Evolutionary conservation across 495 filamentous ascomycete species (phyloP).

Genomic region (Terfezia boudieri): DNA sequence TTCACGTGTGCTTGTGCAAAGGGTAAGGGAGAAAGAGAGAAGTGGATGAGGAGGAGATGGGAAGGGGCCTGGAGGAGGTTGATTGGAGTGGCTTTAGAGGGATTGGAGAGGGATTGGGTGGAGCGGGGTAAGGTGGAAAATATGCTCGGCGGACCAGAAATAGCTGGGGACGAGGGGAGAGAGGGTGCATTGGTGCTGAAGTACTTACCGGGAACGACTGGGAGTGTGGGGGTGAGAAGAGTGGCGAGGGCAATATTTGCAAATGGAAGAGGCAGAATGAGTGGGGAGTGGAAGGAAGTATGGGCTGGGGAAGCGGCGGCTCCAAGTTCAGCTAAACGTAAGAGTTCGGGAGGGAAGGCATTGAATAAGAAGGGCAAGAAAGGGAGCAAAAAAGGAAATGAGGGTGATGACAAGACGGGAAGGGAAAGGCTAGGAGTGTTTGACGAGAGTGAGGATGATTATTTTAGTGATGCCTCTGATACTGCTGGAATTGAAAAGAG

Average conservation of each 20-base stretch:
- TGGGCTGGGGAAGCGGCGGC: conserved; percentile 41
- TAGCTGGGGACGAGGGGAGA: conserved; percentile 3
- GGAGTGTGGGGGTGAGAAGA: conserved; percentile 25
- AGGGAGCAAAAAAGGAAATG: conserved; percentile 21
- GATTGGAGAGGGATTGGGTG: conserved; percentile 52
- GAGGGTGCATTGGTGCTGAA: conserved; percentile 27
- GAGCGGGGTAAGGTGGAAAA: conserved; percentile 31
- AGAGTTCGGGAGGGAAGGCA: no score
- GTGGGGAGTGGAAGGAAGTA: conserved; percentile 36
- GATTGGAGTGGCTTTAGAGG: conserved; percentile 58
- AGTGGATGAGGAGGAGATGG: neutral
- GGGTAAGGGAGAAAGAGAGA: conserved; percentile 22
- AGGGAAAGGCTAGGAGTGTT: conserved; percentile 22
- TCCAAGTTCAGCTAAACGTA: conserved; percentile 27
- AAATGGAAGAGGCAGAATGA: conserved; percentile 26
- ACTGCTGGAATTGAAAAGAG: no score
- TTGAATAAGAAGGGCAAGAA: conserved; percentile 24
- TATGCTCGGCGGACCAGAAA: conserved; percentile 22
- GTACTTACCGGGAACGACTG: conserved; percentile 26
- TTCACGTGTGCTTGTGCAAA: conserved; percentile 70
- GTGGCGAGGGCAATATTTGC: conserved; percentile 44
- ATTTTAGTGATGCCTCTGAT: no score
- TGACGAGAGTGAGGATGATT: conserved; percentile 10
- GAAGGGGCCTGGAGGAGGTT: conserved; percentile 51
- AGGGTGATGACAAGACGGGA: conserved; percentile 24